phyloP scores from a whole-genome alignment of 805 yeast genomes.

The Pichia californica region DNA sequence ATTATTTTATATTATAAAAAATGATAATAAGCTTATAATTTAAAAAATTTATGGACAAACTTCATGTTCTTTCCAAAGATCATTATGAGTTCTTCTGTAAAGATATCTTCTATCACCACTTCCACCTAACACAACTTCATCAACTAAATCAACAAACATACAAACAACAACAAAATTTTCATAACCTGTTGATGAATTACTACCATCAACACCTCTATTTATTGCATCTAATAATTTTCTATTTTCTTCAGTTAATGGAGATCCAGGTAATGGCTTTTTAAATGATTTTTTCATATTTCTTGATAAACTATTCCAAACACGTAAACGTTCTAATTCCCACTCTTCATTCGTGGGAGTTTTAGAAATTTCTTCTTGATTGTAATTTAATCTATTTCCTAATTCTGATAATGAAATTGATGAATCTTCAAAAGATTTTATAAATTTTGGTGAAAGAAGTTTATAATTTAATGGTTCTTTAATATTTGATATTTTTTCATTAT shows the following conservation, averaged over 20 bases:
- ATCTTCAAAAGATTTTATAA: conserved; percentile 10
- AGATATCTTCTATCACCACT: conserved; percentile 42
- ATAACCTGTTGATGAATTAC: conserved; percentile 44
- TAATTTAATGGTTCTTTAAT: conserved; percentile 15
- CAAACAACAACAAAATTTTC: conserved; percentile 67
- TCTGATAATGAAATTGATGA: conserved; percentile 15
- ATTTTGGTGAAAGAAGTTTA: conserved; percentile 17
- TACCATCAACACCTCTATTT: conserved; percentile 76
- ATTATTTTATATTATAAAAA: not conserved
- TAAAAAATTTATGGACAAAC: conserved; percentile 54
- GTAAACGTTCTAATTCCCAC: conserved; percentile 56
- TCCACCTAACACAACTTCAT: conserved; percentile 55
- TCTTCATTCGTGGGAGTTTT: conserved; percentile 50
- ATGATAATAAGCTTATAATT: too few relatives aligned
- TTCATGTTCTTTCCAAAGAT: conserved; percentile 70
- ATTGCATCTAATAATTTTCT: conserved; percentile 60
- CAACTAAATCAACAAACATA: conserved; percentile 65
- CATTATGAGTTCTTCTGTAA: conserved; percentile 44
- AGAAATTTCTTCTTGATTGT: not conserved
- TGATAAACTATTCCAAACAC: conserved; percentile 60
- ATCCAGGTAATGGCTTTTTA: conserved; percentile 70
- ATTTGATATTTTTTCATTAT: not conserved
- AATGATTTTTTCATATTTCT: conserved; percentile 56
- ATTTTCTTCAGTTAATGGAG: conserved; percentile 47
- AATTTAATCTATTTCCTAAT: conserved; percentile 3